Conservation (phyloP, 2,329 filamentous ascomycete genomes). For the Cercospora brassicicola region DNA sequence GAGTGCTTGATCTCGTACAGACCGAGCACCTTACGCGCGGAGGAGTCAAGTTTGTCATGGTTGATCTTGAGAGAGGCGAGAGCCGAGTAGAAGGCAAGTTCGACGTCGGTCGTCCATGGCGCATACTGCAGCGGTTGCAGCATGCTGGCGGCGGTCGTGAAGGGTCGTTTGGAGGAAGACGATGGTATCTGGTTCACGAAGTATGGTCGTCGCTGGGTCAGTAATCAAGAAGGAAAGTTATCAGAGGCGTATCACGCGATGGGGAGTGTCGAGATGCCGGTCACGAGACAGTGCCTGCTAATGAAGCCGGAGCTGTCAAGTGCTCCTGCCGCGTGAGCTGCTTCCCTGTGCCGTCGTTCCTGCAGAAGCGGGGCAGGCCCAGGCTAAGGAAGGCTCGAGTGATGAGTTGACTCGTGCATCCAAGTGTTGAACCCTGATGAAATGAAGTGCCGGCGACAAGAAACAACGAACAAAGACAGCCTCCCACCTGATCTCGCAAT, state of each 20-base stretch:
- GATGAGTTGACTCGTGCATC: neutral
- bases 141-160: slow-evolving; percentile 15
- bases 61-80: slow-evolving; percentile 94
- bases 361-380: slow-evolving; percentile 10
- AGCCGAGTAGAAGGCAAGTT: slow-evolving; percentile 89
- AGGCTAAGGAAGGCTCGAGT: neutral
- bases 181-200: neutral
- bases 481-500: neutral
- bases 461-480: neutral
- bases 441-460: neutral
- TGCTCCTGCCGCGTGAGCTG: slow-evolving; percentile 7
- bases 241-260: slow-evolving; percentile 1
- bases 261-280: neutral
- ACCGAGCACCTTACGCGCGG: slow-evolving; percentile 79
- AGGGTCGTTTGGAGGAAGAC: slow-evolving; percentile 5
- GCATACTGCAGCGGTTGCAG: slow-evolving; percentile 66
- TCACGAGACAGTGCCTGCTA: slow-evolving; percentile 9
- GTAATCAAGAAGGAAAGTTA: neutral
- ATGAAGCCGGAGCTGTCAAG: slow-evolving; percentile 3
- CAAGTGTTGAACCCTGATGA: neutral
- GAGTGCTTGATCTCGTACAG: slow-evolving; percentile 79
- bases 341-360: slow-evolving; percentile 10
- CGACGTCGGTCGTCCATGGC: slow-evolving; percentile 89
- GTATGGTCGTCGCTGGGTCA: neutral
- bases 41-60: slow-evolving; percentile 94